Conservation (phyloP, 2,329 filamentous ascomycete genomes). For the Fusarium scirpi region DNA sequence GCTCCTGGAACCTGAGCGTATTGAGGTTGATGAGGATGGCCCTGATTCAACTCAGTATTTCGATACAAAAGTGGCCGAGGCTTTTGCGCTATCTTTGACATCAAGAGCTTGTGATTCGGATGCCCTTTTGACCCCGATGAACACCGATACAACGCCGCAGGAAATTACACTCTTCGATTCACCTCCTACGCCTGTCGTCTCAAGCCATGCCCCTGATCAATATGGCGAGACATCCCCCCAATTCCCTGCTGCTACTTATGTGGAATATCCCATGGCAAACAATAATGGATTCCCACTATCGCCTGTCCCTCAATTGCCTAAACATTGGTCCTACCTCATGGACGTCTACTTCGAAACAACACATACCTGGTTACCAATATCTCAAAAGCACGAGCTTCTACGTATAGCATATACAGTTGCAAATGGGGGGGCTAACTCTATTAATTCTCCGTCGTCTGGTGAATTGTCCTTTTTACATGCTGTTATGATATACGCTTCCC, state of each 20-base stretch:
- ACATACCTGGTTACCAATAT: conserved; percentile 9
- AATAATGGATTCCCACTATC: accelerated
- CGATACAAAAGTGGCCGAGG: background rate
- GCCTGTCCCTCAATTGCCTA: background rate
- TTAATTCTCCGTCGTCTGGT: background rate
- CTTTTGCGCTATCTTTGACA: background rate
- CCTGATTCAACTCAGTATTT: conserved; percentile 1
- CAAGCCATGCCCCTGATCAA: accelerated
- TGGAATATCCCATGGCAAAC: accelerated
- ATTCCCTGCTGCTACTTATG: accelerated
- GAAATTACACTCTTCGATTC: background rate
- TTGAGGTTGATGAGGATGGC: conserved; percentile 1
- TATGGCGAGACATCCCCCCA: accelerated
- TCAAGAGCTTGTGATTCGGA: background rate
- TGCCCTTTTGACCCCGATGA: background rate
- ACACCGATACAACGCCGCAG: background rate
- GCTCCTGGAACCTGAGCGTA: background rate
- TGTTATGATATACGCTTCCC: background rate
- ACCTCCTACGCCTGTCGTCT: background rate
- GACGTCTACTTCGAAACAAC: conserved; percentile 17
- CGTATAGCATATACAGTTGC: conserved; percentile 1
- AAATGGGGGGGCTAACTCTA: accelerated
- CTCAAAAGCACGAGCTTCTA: conserved; percentile 14
- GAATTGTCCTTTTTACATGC: conserved; percentile 9
- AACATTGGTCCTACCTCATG: conserved; percentile 5